These are phyloP conservation scores for Blastomyces gilchristii DNA, from an alignment of 2,329 filamentous ascomycete species.

Conservation along the genomic window DNA sequence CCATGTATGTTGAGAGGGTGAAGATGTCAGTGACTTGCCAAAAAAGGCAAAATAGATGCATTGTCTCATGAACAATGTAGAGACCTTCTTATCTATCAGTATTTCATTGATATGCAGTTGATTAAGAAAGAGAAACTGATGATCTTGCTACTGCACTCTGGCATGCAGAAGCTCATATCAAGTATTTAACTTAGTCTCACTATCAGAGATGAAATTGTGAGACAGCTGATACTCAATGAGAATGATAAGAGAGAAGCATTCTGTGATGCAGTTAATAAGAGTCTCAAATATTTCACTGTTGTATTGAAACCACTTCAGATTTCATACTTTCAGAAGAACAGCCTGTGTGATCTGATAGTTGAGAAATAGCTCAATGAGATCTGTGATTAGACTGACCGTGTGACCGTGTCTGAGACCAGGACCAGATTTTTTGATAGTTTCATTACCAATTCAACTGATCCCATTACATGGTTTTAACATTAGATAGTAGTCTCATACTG, in stretches of 20 bases:
- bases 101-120: conserved; percentile 13
- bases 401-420: too few relatives aligned
- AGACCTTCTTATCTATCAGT: conserved; percentile 10
- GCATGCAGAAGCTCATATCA: conserved; percentile 14
- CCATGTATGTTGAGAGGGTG: neutral
- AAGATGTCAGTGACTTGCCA: conserved; percentile 11
- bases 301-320: conserved; percentile 17
- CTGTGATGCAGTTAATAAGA: conserved; percentile 12
- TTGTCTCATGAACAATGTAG: conserved; percentile 16
- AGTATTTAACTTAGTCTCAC: conserved; percentile 12
- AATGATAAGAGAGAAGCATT: neutral
- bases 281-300: conserved; percentile 14
- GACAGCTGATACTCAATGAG: neutral
- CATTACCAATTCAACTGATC: too few relatives aligned
- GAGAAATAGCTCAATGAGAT: conserved; percentile 15
- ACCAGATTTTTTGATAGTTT: too few relatives aligned
- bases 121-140: conserved; percentile 19
- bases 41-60: conserved; percentile 21
- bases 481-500: too few relatives aligned
- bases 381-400: too few relatives aligned
- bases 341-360: conserved; percentile 18
- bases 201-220: neutral
- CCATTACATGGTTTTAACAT: too few relatives aligned
- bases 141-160: conserved; percentile 14
- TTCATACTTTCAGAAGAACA: conserved; percentile 18